Conservation (phyloP, 2,329 filamentous ascomycete species). For the Penicillium hordei region DNA sequence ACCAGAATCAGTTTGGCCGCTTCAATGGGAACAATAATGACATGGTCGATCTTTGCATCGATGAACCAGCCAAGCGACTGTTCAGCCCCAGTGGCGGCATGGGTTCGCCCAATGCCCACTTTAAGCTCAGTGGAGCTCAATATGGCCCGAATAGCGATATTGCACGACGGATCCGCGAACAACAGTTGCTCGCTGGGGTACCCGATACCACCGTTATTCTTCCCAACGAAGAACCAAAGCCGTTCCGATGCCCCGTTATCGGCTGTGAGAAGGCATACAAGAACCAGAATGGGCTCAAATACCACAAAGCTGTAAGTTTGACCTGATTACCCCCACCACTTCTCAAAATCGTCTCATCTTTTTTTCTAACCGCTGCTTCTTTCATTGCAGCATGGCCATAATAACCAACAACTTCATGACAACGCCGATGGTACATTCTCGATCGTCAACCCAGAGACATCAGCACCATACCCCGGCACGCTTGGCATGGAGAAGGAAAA, state of each 20-base stretch:
- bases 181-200: slow-evolving; percentile 61
- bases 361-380: slow-evolving; percentile 8
- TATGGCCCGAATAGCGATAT: slow-evolving; percentile 75
- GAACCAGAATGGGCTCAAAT: slow-evolving; percentile 98
- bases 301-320: slow-evolving; percentile 64
- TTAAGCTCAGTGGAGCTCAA: slow-evolving; percentile 73
- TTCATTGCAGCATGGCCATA: slow-evolving; percentile 71
- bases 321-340: slow-evolving; percentile 27
- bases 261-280: slow-evolving; percentile 99
- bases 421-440: slow-evolving; percentile 97
- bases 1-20: slow-evolving; percentile 41
- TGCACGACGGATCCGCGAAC: slow-evolving; percentile 63
- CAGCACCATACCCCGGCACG: slow-evolving; percentile 89
- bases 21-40: slow-evolving; percentile 50
- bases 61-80: slow-evolving; percentile 90
- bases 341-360: slow-evolving; percentile 9
- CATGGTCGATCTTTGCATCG: slow-evolving; percentile 68
- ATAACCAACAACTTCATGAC: slow-evolving; percentile 93
- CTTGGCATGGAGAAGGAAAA: slow-evolving; percentile 99
- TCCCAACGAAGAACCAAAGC: slow-evolving; percentile 87
- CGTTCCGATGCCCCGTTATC: slow-evolving; percentile 96
- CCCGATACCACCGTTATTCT: slow-evolving; percentile 48
- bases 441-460: slow-evolving; percentile 95
- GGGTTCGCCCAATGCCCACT: slow-evolving; percentile 66
- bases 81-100: slow-evolving; percentile 81